Evolutionary conservation across 2,329 filamentous ascomycete species (phyloP).

Genomic region (Ophiostoma australiae): DNA sequence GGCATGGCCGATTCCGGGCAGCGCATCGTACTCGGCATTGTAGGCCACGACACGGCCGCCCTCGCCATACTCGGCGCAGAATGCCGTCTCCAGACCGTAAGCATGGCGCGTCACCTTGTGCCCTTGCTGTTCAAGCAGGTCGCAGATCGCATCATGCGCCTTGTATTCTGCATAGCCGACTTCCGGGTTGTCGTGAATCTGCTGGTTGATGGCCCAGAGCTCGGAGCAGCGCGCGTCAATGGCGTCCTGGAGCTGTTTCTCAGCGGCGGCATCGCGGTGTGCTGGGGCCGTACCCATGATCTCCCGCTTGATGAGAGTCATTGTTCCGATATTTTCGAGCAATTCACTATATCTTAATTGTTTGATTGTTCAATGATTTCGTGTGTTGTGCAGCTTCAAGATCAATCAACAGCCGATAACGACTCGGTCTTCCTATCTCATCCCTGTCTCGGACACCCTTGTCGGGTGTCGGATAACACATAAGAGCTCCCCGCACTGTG

Average conservation of each 20-base stretch:
- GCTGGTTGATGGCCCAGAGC: conserved; percentile 16
- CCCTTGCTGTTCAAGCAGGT: conserved; percentile 40
- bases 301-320: not conserved
- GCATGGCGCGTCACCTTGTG: conserved; percentile 44
- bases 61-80: conserved; percentile 36
- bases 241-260: conserved; percentile 14
- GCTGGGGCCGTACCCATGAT: not conserved
- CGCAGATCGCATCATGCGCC: conserved; percentile 46
- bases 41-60: conserved; percentile 24
- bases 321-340: not conserved
- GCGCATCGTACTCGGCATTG: conserved; percentile 30
- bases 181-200: conserved; percentile 43
- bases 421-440: not conserved
- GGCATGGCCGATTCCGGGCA: conserved; percentile 39
- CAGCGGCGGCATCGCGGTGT: conserved; percentile 10
- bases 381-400: not conserved
- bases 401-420: not conserved
- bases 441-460: too few species aligned
- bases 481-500: not conserved
- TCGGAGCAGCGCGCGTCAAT: conserved; percentile 5
- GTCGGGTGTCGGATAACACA: not conserved
- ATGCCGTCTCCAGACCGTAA: conserved; percentile 49
- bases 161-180: conserved; percentile 45
- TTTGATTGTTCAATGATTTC: not conserved
- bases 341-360: not conserved